Evolutionary conservation across 176 grass and related monocot species (phyloP).

Genomic region (Urochloa ruziziensis): DNA sequence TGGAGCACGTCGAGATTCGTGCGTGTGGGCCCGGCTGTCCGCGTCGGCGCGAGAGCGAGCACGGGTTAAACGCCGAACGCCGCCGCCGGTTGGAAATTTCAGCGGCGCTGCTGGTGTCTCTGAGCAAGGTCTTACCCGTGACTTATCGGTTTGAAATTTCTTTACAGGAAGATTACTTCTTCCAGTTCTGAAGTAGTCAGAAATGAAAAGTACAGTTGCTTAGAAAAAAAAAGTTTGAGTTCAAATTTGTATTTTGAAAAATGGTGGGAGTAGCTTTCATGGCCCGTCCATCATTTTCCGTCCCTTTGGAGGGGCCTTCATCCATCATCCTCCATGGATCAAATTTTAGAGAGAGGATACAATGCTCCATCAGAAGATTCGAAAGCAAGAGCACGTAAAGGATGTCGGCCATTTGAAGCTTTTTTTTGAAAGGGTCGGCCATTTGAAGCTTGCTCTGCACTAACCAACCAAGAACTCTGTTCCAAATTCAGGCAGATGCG

Average conservation of each 20-base stretch:
- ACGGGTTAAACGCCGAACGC: slow-evolving; percentile 24
- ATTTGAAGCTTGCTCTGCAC: not conserved
- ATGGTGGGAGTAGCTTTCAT: not conserved
- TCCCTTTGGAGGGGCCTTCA: not conserved
- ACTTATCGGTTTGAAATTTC: not conserved
- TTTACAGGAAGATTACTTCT: not conserved
- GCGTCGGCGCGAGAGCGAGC: not conserved
- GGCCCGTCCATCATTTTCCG: slow-evolving; percentile 7
- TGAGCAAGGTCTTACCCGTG: not conserved
- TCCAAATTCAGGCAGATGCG: not conserved
- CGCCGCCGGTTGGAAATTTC: not conserved
- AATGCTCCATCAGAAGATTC: not conserved
- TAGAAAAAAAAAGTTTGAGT: not conserved
- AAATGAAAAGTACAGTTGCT: not conserved
- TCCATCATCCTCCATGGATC: slow-evolving; percentile 5
- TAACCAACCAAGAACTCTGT: not conserved
- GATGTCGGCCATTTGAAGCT: no score
- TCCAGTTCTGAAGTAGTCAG: not conserved
- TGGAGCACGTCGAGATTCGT: not conserved
- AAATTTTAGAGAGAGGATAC: not conserved
- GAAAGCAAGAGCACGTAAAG: slow-evolving; percentile 2
- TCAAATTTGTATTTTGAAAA: not conserved
- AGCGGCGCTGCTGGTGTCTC: not conserved
- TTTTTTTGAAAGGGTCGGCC: no score
- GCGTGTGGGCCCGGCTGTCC: not conserved